Conservation (phyloP, 2,329 filamentous ascomycete species). For the Hypoxylon sp. region DNA sequence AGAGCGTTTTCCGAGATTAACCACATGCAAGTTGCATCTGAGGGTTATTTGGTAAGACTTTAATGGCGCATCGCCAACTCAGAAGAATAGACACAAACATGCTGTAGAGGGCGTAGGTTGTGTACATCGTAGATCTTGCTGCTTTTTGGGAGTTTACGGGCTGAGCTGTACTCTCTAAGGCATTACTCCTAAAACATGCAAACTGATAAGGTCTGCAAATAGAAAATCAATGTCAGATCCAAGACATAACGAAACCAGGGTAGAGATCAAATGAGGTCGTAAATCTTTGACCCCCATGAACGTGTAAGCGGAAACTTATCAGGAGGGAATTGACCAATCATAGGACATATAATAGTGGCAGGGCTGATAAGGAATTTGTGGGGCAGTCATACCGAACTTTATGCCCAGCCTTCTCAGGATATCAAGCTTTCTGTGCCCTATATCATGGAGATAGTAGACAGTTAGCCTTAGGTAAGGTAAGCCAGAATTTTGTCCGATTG, state of each 20-base stretch:
- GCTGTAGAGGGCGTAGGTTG: not conserved
- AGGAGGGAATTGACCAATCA: constrained; percentile 38
- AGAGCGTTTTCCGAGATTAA: not conserved
- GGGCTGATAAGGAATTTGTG: constrained; percentile 35
- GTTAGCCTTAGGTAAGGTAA: constrained; percentile 1
- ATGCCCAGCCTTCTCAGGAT: constrained; percentile 6
- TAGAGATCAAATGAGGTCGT: constrained; percentile 26
- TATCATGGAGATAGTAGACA: not conserved
- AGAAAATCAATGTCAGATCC: constrained; percentile 38
- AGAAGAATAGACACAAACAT: not conserved
- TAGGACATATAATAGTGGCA: not conserved
- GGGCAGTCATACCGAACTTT: constrained; percentile 5
- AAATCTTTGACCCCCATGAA: constrained; percentile 40
- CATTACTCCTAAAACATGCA: not conserved
- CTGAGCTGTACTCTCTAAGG: not conserved
- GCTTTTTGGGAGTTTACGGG: not conserved
- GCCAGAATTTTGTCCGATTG: constrained; percentile 22
- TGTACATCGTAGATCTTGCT: constrained; percentile 11
- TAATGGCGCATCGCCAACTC: not conserved
- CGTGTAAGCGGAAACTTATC: constrained; percentile 42
- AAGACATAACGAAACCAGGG: constrained; percentile 37
- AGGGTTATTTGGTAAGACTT: not conserved
- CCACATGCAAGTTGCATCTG: not conserved
- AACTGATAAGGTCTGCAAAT: constrained; percentile 38
- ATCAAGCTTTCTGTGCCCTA: constrained; percentile 1